Percentiles rank a stretch among this genome's conserved stretches.
These are phyloP conservation scores for Sporothrix inflata DNA, from an alignment of 2,329 filamentous ascomycete species.

Conservation along the genomic window DNA sequence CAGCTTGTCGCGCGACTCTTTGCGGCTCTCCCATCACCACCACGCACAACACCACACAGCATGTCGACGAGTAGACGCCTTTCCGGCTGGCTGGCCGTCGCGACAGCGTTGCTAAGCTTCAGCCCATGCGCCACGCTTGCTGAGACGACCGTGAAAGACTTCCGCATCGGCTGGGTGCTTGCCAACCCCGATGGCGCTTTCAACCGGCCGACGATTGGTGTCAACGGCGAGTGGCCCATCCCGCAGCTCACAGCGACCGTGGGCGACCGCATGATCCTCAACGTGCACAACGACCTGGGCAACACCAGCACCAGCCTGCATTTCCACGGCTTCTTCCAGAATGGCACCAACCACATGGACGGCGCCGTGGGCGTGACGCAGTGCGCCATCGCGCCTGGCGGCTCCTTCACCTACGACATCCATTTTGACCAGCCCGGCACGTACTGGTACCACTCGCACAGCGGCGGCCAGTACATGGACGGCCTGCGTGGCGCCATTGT, in stretches of 20 bases:
- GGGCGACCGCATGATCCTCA: conserved; percentile 63
- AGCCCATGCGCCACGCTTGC: conserved; percentile 40
- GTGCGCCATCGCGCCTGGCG: conserved; percentile 65
- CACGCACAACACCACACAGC: not conserved
- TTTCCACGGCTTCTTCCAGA: conserved; percentile 72
- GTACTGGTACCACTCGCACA: conserved; percentile 79
- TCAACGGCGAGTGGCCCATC: conserved; percentile 76
- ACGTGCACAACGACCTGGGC: conserved; percentile 61
- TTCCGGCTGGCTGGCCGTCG: not conserved
- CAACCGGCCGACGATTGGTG: conserved; percentile 68
- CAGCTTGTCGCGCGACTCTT: not conserved
- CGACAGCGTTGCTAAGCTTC: not conserved
- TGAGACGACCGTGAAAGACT: conserved; percentile 60
- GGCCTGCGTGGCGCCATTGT: conserved; percentile 65
- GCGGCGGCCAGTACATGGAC: conserved; percentile 69
- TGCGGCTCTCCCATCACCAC: not conserved
- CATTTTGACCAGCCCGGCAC: conserved; percentile 57
- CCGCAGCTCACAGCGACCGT: conserved; percentile 65
- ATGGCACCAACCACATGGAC: conserved; percentile 70
- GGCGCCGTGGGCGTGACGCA: conserved; percentile 69
- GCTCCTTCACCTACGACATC: conserved; percentile 69
- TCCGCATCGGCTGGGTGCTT: conserved; percentile 70
- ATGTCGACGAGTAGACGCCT: not conserved
- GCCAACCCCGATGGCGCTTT: conserved; percentile 71
- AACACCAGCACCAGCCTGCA: conserved; percentile 67